phyloP scores from a whole-genome alignment of 148 eudicot species.

The Camellia granthamiana region DNA sequence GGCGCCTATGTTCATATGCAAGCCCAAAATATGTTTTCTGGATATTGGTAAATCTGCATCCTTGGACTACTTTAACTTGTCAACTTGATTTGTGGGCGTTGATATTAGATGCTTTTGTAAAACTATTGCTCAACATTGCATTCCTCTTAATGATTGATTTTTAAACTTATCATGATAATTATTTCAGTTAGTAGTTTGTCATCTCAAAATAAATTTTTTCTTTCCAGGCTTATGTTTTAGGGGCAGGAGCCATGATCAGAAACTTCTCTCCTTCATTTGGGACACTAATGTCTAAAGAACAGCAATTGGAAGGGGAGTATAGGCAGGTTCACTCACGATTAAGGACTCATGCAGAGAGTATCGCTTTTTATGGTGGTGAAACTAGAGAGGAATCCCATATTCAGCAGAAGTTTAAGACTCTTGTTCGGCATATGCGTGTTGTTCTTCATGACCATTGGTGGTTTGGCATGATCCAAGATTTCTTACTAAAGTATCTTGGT shows the following conservation, averaged over 20 bases:
- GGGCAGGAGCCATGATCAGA: slow-evolving; percentile 88
- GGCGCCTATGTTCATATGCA: slow-evolving; percentile 99
- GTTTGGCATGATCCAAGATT: slow-evolving; percentile 99
- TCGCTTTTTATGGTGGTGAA: slow-evolving; percentile 95
- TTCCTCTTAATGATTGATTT: not conserved
- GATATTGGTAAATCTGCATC: slow-evolving; percentile 64
- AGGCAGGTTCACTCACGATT: slow-evolving; percentile 92
- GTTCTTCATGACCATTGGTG: slow-evolving; percentile 98
- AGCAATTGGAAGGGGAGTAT: slow-evolving; percentile 96
- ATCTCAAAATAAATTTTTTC: slow-evolving; percentile 8
- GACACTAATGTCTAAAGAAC: slow-evolving; percentile 85
- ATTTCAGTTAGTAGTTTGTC: slow-evolving; percentile 3
- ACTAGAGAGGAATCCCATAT: slow-evolving; percentile 88
- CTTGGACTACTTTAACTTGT: slow-evolving; percentile 15
- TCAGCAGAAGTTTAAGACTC: slow-evolving; percentile 75
- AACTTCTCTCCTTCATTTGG: slow-evolving; percentile 97
- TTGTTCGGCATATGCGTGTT: slow-evolving; percentile 73
- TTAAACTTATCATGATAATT: not conserved
- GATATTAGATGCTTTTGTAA: slow-evolving; percentile 1
- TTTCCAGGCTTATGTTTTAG: slow-evolving; percentile 83
- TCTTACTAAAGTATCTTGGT: slow-evolving; percentile 92
- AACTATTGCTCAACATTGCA: not conserved
- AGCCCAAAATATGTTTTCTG: slow-evolving; percentile 94
- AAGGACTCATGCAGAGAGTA: slow-evolving; percentile 96
- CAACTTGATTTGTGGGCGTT: slow-evolving; percentile 8